Conservation (phyloP, 129 eudicot species). For the Tagetes patula region DNA sequence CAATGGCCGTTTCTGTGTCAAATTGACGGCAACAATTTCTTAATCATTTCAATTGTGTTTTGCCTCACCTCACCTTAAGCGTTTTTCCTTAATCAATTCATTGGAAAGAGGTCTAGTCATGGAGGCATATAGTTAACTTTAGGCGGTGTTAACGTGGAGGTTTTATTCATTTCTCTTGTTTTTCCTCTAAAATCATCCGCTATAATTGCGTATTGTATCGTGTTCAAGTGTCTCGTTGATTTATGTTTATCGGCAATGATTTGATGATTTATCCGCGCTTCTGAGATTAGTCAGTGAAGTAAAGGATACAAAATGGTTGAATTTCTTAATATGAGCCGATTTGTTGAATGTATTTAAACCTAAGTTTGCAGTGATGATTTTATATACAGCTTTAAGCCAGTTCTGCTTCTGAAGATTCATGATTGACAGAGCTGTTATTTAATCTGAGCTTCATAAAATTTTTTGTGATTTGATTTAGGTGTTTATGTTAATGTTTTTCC, state of each 20-base stretch:
- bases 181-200: constrained; percentile 59
- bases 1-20: constrained; percentile 68
- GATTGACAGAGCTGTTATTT: constrained; percentile 80
- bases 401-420: constrained; percentile 91
- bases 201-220: neutral
- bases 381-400: constrained; percentile 80
- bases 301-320: constrained; percentile 71
- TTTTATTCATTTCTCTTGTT: constrained; percentile 24
- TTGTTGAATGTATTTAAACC: neutral
- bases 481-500: neutral
- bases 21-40: constrained; percentile 44
- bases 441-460: constrained; percentile 45
- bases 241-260: constrained; percentile 23
- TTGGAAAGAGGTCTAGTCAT: constrained; percentile 63
- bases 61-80: constrained; percentile 77
- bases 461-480: neutral
- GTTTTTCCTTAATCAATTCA: constrained; percentile 30
- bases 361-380: constrained; percentile 53
- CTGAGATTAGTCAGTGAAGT: constrained; percentile 63
- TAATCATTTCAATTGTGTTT: neutral
- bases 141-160: constrained; percentile 77
- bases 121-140: constrained; percentile 48
- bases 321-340: constrained; percentile 93
- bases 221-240: neutral
- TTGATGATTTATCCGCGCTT: constrained; percentile 79